Base-by-base conservation (phyloP, 1,284 basidiomycete species). In the Ganoderma sp. region DNA sequence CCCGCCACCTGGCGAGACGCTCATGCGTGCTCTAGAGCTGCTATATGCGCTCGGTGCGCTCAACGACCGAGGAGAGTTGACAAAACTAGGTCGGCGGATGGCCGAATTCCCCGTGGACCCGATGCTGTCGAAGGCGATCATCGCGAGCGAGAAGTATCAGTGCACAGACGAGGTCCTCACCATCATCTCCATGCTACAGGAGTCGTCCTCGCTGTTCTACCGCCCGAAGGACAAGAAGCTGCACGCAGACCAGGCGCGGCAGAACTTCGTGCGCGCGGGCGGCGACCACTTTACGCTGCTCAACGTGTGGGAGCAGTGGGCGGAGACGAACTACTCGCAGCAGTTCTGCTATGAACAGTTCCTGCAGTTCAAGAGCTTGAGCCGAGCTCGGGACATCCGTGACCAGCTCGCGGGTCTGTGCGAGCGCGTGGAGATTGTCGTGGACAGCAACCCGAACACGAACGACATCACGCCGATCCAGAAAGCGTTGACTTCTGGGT, bases 31-130 rank as follows among this genome's bases (percentile, higher is more conserved):
- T 2, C 84, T 99, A 48, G 97, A 99, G 79, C 81, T 98, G 71
- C 82, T 99, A 0, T 99, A 99, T 80, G 97, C 97, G 0, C 84
- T 99, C 0, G 98, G 97, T 25, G 97, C 97, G 0, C 84, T 99
- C 72, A 99, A 99, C 79, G 97, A 99, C 79, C 86, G 93, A 69
- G 98, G 98, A 15, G 97, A 99, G 79, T 81, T 99, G 71, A 99
- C 98, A 14, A 96, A 98, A 78, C 86, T 99, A 32, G 98, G 98
- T 0, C 86, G 98, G 66, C 84, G 96, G 61, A 99, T 99, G 98
- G 97, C 97, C 5, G 98, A 99, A 79, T 99, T 99, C 81, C 97
- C 97, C 6, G 95, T 99, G 48, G 98, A 99, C 76, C 98, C 98
- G 2, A 98, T 98, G 92, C 83, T 99, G 74, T 95, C 93, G 52